Conservation (phyloP, 106 monocot species). For the Apostasia ramifera region DNA sequence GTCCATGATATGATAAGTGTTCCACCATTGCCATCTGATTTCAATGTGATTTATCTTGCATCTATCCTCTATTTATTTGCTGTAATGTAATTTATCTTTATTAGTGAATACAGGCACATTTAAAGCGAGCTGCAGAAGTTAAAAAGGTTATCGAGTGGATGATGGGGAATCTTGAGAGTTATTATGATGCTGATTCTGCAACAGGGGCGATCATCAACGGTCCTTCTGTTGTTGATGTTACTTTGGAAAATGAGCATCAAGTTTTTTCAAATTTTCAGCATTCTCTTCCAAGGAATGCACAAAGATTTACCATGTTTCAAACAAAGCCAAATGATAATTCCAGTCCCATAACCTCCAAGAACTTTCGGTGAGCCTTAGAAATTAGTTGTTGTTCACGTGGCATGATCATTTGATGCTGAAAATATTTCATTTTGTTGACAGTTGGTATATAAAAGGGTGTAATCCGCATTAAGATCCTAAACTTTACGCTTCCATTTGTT, state of each 20-base stretch:
- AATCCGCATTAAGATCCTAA: background rate
- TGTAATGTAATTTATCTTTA: conserved; percentile 43
- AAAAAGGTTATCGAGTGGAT: conserved; percentile 87
- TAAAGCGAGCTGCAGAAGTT: conserved; percentile 87
- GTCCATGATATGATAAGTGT: background rate
- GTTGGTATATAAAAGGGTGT: background rate
- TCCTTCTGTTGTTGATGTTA: conserved; percentile 25
- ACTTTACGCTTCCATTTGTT: background rate
- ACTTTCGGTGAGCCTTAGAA: conserved; percentile 53
- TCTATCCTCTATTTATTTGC: conserved; percentile 9
- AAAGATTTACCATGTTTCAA: conserved; percentile 39
- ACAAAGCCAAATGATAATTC: conserved; percentile 56
- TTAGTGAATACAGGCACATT: conserved; percentile 83
- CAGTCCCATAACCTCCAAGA: conserved; percentile 61
- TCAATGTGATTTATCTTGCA: background rate
- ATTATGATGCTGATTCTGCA: conserved; percentile 53
- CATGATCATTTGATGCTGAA: background rate
- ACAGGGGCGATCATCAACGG: conserved; percentile 24
- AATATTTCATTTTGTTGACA: background rate
- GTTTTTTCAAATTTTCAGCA: conserved; percentile 30
- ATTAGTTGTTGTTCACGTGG: background rate
- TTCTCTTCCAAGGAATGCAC: conserved; percentile 39
- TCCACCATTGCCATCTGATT: background rate
- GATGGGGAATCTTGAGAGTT: conserved; percentile 80
- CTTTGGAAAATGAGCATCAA: conserved; percentile 39